Percentiles rank a stretch among this genome's conserved stretches.
phyloP scores from a whole-genome alignment of 2,329 filamentous ascomycete species.

The Mycogone perniciosa region DNA sequence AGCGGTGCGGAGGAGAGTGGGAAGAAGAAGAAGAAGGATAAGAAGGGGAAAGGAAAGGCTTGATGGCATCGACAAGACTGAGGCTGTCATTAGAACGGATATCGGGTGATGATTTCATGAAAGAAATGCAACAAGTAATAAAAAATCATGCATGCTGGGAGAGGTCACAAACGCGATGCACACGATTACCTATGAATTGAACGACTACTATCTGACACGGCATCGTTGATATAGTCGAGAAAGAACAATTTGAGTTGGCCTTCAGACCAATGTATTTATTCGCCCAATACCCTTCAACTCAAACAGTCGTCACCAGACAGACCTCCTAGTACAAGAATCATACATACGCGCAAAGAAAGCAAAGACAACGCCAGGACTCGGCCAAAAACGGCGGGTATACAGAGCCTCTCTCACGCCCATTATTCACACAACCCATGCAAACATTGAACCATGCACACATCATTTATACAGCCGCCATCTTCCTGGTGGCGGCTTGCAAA shows the following conservation, averaged over 20 bases:
- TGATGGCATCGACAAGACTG: constrained; percentile 12
- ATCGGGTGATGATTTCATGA: background rate
- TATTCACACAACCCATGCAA: constrained; percentile 1
- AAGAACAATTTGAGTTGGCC: too few relatives aligned
- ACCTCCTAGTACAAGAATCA: background rate
- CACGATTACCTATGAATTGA: background rate
- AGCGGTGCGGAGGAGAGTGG: constrained; percentile 16
- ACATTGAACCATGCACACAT: background rate
- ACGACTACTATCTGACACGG: too few relatives aligned
- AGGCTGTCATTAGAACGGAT: background rate
- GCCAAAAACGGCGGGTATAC: constrained; percentile 9
- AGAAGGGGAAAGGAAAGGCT: constrained; percentile 39
- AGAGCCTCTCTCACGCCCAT: background rate
- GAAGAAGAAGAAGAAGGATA: constrained; percentile 43
- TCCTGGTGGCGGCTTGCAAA: constrained; percentile 37
- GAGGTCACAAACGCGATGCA: background rate
- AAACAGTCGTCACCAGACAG: background rate
- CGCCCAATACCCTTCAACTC: background rate
- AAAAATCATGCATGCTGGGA: background rate
- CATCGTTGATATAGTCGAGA: too few relatives aligned
- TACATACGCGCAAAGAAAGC: background rate
- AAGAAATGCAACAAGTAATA: background rate
- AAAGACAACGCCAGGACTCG: background rate
- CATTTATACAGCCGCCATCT: constrained; percentile 24
- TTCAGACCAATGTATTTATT: background rate